Conservation (phyloP, 805 yeast genomes). For the Cyberlindnera xylosilytica region DNA sequence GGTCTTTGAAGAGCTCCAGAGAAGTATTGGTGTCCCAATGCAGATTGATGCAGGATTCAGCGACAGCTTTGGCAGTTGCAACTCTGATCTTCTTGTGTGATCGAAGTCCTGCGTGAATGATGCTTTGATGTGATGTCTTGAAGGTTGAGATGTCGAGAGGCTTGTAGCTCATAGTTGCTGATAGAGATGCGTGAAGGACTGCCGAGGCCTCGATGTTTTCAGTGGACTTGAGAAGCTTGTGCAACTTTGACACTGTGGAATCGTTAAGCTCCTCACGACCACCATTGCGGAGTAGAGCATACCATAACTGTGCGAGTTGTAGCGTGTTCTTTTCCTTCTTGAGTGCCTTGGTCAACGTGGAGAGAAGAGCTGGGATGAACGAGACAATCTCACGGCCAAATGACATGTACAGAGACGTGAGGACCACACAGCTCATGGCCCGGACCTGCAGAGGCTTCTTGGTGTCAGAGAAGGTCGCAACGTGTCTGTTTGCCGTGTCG, state of each 20-base stretch:
- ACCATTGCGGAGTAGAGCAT: slow-evolving; percentile 22
- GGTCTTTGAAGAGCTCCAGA: slow-evolving; percentile 21
- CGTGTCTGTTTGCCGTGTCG: slow-evolving; percentile 29
- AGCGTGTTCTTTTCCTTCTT: slow-evolving; percentile 29
- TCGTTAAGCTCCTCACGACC: slow-evolving; percentile 20
- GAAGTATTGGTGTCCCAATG: slow-evolving; percentile 23
- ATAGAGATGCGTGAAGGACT: slow-evolving; percentile 16
- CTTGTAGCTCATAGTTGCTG: slow-evolving; percentile 27
- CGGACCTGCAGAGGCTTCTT: slow-evolving; percentile 28
- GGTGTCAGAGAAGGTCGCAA: slow-evolving; percentile 25
- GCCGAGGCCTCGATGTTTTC: slow-evolving; percentile 16
- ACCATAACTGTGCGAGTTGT: slow-evolving; percentile 22
- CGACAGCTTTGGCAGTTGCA: slow-evolving; percentile 32
- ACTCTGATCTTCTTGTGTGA: slow-evolving; percentile 20
- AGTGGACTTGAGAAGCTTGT: slow-evolving; percentile 21
- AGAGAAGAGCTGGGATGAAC: slow-evolving; percentile 31
- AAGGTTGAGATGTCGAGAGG: slow-evolving; percentile 29
- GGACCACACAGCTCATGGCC: slow-evolving; percentile 28
- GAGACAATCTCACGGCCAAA: slow-evolving; percentile 34
- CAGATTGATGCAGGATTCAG: slow-evolving; percentile 29
- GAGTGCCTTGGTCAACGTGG: slow-evolving; percentile 30
- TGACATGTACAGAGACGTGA: slow-evolving; percentile 30
- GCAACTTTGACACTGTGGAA: slow-evolving; percentile 15
- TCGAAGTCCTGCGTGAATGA: slow-evolving; percentile 21
- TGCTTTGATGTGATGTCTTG: slow-evolving; percentile 16